These are phyloP conservation scores for Trichothecium roseum DNA, from an alignment of 2,329 filamentous ascomycete genomes.

Conservation along the genomic window DNA sequence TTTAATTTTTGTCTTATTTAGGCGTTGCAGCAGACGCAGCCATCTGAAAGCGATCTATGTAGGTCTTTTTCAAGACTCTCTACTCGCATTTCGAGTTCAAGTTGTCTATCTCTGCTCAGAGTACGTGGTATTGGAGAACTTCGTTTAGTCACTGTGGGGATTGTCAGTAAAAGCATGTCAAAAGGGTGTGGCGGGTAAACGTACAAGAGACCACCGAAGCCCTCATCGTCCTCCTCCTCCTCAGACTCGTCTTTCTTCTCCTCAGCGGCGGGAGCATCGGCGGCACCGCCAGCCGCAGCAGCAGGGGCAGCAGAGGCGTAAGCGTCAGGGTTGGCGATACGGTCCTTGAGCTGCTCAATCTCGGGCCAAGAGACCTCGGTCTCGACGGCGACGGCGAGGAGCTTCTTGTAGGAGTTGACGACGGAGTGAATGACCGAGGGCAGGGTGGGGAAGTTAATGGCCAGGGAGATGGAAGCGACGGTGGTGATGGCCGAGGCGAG, in stretches of 20 bases:
- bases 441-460: constrained; percentile 88
- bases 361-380: constrained; percentile 91
- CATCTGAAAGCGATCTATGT: constrained; percentile 39
- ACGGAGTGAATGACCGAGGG: constrained; percentile 94
- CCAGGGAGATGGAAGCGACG: constrained; percentile 85
- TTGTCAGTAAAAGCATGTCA: constrained; percentile 24
- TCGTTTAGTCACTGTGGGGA: constrained; percentile 40
- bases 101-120: constrained; percentile 28
- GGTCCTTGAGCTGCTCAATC: constrained; percentile 97
- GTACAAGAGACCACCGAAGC: constrained; percentile 75
- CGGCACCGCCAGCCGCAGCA: constrained; percentile 44
- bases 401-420: constrained; percentile 97
- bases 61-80: constrained; percentile 27
- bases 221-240: constrained; percentile 43
- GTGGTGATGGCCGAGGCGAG: constrained; percentile 75
- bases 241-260: constrained; percentile 57
- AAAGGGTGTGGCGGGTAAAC: constrained; percentile 13
- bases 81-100: constrained; percentile 34
- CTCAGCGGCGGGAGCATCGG: constrained; percentile 43
- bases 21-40: constrained; percentile 23
- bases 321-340: constrained; percentile 96
- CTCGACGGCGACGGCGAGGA: constrained; percentile 77
- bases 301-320: constrained; percentile 77
- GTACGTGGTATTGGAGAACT: constrained; percentile 24
- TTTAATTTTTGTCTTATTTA: constrained; percentile 16